A percentile compares a stretch with the other conserved stretches of the same genome.
Conservation (phyloP, 2,329 filamentous ascomycete genomes). For the Endocalyx cinctus region DNA sequence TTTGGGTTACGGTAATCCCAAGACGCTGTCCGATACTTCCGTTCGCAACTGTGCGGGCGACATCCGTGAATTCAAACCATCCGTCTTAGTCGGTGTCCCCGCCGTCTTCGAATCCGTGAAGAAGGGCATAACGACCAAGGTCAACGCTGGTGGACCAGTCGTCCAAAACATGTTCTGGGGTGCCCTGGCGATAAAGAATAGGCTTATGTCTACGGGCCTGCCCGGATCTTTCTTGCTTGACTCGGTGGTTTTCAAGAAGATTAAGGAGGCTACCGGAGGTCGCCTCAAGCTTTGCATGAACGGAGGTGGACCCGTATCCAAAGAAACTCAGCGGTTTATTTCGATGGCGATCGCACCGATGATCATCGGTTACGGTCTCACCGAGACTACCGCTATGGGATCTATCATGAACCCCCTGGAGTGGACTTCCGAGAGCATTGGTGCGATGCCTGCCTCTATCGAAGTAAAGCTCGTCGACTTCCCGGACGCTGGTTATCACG, state of each 20-base stretch:
- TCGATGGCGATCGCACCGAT: conserved; percentile 85
- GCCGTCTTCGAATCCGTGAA: conserved; percentile 90
- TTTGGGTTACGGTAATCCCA: conserved; percentile 85
- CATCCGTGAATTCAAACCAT: conserved; percentile 79
- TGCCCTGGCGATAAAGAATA: conserved; percentile 48
- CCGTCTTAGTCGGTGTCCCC: conserved; percentile 79
- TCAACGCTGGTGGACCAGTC: conserved; percentile 63
- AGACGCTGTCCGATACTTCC: conserved; percentile 76
- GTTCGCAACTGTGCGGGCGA: conserved; percentile 85
- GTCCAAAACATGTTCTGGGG: conserved; percentile 71
- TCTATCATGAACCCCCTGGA: conserved; percentile 70
- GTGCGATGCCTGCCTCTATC: conserved; percentile 67
- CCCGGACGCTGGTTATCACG: conserved; percentile 73
- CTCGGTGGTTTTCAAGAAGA: conserved; percentile 80
- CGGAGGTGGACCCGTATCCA: conserved; percentile 78
- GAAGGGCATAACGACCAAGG: conserved; percentile 79
- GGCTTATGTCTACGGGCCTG: conserved; percentile 48
- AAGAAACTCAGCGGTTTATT: conserved; percentile 82
- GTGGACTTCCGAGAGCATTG: conserved; percentile 71
- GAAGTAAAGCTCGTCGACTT: conserved; percentile 87
- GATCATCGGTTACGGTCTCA: conserved; percentile 84
- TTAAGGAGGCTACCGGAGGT: conserved; percentile 85
- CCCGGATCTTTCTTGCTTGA: conserved; percentile 69
- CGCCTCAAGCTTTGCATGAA: conserved; percentile 77
- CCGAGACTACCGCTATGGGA: conserved; percentile 77